A percentile compares a stretch with the other conserved stretches of the same genome.
Conservation (phyloP, 108 stramenopile genomes). For the Heterococcus sp. region DNA sequence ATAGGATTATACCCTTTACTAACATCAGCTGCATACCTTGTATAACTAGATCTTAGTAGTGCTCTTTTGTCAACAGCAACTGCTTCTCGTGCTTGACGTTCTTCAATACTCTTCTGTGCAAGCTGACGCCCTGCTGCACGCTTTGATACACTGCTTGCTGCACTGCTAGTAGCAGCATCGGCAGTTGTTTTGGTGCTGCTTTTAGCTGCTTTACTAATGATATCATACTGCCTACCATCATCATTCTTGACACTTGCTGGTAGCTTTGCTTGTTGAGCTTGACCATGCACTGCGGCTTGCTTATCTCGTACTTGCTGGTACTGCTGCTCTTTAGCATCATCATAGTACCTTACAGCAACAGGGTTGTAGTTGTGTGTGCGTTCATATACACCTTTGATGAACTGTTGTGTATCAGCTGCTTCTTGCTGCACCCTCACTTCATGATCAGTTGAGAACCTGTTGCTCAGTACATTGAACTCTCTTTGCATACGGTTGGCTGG, state of each 20-base stretch:
- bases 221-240: constrained; percentile 29
- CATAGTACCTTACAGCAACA: constrained; percentile 24
- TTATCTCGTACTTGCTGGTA: constrained; percentile 11
- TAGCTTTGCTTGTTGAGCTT: constrained; percentile 25
- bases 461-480: constrained; percentile 33
- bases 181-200: constrained; percentile 31
- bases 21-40: constrained; percentile 6
- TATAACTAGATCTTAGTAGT: constrained; percentile 20
- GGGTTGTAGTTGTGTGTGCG: constrained; percentile 34
- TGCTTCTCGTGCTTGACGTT: constrained; percentile 2
- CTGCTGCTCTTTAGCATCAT: constrained; percentile 9
- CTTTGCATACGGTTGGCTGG: background rate
- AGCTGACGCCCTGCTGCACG: constrained; percentile 6
- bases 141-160: constrained; percentile 3
- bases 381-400: background rate
- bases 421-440: background rate
- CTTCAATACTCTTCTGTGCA: constrained; percentile 1
- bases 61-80: background rate
- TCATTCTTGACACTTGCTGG: constrained; percentile 13
- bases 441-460: background rate
- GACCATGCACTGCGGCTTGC: constrained; percentile 14
- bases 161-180: background rate
- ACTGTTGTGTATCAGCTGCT: background rate
- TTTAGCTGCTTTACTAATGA: constrained; percentile 33
- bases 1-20: constrained; percentile 15